These are phyloP conservation scores for Earliella scabrosa DNA, from an alignment of 1,284 basidiomycete species.

Conservation along the genomic window DNA sequence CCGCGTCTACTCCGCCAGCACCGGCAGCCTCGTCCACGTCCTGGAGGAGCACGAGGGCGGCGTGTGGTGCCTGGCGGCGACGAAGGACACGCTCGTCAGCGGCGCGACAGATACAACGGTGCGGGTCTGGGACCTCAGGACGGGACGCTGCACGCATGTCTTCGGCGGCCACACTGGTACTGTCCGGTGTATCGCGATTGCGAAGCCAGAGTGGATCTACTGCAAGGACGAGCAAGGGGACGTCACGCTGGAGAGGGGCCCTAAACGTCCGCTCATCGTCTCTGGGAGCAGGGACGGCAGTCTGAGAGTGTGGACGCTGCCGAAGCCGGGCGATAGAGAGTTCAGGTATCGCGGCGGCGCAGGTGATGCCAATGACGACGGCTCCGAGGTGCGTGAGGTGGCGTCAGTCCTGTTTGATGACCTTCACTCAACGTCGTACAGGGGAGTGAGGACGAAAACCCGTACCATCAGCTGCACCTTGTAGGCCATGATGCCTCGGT, in stretches of 20 bases:
- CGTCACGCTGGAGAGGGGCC: constrained; percentile 74
- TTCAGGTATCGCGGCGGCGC: constrained; percentile 73
- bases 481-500: constrained; percentile 92
- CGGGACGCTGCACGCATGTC: constrained; percentile 83
- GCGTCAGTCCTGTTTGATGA: background rate
- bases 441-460: constrained; percentile 85
- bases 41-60: constrained; percentile 93
- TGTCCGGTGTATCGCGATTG: constrained; percentile 86
- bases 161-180: constrained; percentile 95
- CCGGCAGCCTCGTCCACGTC: constrained; percentile 73
- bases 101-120: constrained; percentile 97
- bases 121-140: constrained; percentile 88
- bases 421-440: constrained; percentile 26
- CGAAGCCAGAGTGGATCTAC: constrained; percentile 83
- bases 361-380: constrained; percentile 69
- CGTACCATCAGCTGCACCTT: constrained; percentile 85
- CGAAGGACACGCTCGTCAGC: constrained; percentile 86
- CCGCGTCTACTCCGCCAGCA: constrained; percentile 85
- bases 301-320: constrained; percentile 89
- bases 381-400: constrained; percentile 58
- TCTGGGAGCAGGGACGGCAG: constrained; percentile 93
- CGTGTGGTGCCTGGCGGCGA: constrained; percentile 91
- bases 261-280: constrained; percentile 86
- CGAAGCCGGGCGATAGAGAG: constrained; percentile 76
- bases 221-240: constrained; percentile 64